Base-by-base conservation (phyloP, 768 basidiomycete genomes). In the Boletus bicolor region DNA sequence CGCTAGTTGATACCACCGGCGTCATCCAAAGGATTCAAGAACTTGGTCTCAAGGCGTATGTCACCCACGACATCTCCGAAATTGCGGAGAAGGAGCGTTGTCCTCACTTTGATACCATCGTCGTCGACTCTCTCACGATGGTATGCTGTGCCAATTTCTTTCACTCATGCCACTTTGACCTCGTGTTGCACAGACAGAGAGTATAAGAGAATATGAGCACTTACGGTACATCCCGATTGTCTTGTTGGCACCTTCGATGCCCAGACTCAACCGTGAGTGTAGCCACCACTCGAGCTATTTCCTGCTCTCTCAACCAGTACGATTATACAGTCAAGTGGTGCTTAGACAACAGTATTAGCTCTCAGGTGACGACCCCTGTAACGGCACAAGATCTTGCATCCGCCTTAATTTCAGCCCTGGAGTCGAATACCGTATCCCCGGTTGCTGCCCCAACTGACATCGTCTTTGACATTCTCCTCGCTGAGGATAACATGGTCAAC, bases 161-260 rank as follows among this genome's bases (percentile, higher is more conserved):
- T 39, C 28, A 19, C 49, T 5, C 32, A 15, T 37, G 7, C 15
- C 19, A 28, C 37, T 17, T 55, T 67, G 48, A 64, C 61, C 60
- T 48, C 64, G 53, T 66, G 61, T 44, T 41, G 43, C 24, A 12
- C 62, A 96, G 93, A 93, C 93, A 24, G 93, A 97, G 69, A 83
- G 79, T 60, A 80, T 98, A 53, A 84, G 96, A 49, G 94, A 97
- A 68, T 82, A 89, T 59, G 97, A 99, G 66, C 93, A 96, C 67
- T 76, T 99, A 54, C 85, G 97, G 46, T 98, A 98, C 67, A 97
- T 99, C 59, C 97, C 97, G 0, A 89, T 98, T 56, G 93, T 98
- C 2, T 81, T 99, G 14, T 78, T 96, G 21, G 86, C 89, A 9
- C 91, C 93, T 1, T 84, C 82, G 11, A 81, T 89, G 73, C 85